Base-by-base conservation (phyloP, 345 rosid species). In the Cardamine chenopodiifolia region DNA sequence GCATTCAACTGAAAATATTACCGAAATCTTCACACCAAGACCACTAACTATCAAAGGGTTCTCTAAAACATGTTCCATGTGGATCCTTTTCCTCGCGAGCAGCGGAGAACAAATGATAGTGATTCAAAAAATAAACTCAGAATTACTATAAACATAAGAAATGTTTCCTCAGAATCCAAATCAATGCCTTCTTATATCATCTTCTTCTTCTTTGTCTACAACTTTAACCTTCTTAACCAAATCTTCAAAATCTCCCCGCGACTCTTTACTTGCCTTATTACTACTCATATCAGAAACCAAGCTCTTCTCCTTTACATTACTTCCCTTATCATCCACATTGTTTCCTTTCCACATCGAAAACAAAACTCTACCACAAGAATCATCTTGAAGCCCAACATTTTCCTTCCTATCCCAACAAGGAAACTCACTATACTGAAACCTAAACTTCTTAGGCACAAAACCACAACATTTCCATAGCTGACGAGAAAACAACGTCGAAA, bases 381-480 rank as follows among this genome's bases (percentile, higher is more conserved):
- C 65, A 15, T 57, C 72, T 1, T 17, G 22, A 23, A 84, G 83
- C 75, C 68, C 89, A 62, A 75, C 82, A 49, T 69, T 77, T 48
- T 60, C 79, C 61, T 81, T 77, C 54, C 83, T 86, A 68, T 85
- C 88, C 97, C 97, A 94, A 62, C 92, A 87, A 0, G 96, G 93
- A 85, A 91, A 76, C 81, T 77, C 80, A 5, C 17, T 77, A 20
- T 50, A 71, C 97, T 78, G 84, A 73, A 87, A 87, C 71, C 86
- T 86, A 56, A 95, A 90, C 88, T 85, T 87, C 85, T 90, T 92
- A 3, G 99, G 97, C 56, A 95, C 99, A 74, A 85, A 87, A 8
- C 99, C 97, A 0, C 81, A 63, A 64, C 93, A 92, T 49, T 87
- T 92, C 99, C 99, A 95, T 54, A 95, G 57, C 81, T 89, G 84